Conservation (phyloP, 2,329 filamentous ascomycete genomes). For the Trichoderma guizhouense region DNA sequence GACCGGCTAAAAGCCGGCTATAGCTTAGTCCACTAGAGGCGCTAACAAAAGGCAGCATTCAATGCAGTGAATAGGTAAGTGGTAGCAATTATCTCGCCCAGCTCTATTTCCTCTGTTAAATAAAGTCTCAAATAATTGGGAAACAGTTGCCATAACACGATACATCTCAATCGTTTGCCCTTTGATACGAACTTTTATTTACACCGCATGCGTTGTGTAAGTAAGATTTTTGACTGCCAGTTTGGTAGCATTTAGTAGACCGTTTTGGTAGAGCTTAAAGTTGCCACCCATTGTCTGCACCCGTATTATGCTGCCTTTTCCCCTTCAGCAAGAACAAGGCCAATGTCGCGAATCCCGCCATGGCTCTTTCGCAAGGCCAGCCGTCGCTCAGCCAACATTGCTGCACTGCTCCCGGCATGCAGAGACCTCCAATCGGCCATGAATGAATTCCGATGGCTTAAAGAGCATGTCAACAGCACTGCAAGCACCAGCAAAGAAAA, state of each 20-base stretch:
- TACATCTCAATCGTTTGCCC: no score
- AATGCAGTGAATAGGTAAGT: background rate
- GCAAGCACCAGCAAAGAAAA: conserved; percentile 16
- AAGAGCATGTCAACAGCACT: conserved; percentile 50
- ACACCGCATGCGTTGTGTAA: background rate
- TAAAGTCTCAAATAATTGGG: background rate
- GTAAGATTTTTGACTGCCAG: background rate
- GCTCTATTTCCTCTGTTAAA: background rate
- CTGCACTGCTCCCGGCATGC: conserved; percentile 61
- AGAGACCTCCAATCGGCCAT: conserved; percentile 60
- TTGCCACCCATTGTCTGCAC: background rate
- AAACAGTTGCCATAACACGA: background rate
- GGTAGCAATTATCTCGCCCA: background rate
- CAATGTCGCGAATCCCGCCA: conserved; percentile 63
- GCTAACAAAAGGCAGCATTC: background rate
- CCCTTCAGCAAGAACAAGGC: background rate
- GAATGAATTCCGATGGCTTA: conserved; percentile 72
- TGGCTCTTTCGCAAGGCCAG: conserved; percentile 53
- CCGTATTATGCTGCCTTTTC: background rate
- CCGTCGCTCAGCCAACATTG: conserved; percentile 52
- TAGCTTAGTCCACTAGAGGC: background rate
- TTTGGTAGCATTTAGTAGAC: background rate
- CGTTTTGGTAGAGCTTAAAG: background rate
- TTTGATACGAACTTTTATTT: background rate
- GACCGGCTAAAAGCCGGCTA: conserved; percentile 15